Conservation (phyloP, 2,329 filamentous ascomycete genomes). For the Ilyonectria robusta region DNA sequence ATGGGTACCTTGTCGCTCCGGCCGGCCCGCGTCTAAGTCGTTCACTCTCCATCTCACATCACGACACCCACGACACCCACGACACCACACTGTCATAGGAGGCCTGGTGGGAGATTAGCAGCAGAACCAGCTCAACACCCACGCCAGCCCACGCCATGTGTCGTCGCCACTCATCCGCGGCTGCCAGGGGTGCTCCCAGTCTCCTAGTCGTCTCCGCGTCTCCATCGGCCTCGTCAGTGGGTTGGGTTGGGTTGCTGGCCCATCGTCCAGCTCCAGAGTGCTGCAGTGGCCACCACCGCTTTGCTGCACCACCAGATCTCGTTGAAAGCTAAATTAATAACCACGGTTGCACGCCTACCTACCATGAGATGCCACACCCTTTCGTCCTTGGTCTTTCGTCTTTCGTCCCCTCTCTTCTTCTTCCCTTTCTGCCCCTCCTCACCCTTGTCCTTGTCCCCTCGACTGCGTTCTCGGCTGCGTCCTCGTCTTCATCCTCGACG, state of each 20-base stretch:
- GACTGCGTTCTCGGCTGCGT: conserved; percentile 14
- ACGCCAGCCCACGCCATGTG: conserved; percentile 45
- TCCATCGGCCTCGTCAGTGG: conserved; percentile 29
- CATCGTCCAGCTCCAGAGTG: conserved; percentile 24
- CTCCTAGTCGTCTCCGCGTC: conserved; percentile 42
- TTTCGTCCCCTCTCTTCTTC: conserved; percentile 25
- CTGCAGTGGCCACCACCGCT: conserved; percentile 5
- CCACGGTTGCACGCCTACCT: conserved; percentile 29
- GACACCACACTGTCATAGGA: conserved; percentile 44
- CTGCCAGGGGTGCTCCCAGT: conserved; percentile 41
- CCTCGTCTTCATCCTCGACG: conserved; percentile 19
- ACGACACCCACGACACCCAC: conserved; percentile 33
- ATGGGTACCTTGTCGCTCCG: conserved; percentile 29
- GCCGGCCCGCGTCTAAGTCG: conserved; percentile 43
- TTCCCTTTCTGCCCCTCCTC: conserved; percentile 20
- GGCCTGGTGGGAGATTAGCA: conserved; percentile 45
- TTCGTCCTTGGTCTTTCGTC: conserved; percentile 6
- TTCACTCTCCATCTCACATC: conserved; percentile 40
- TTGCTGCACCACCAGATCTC: conserved; percentile 39
- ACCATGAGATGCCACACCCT: conserved; percentile 37
- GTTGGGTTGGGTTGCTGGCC: conserved; percentile 5
- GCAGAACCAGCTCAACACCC: conserved; percentile 37
- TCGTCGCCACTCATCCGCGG: conserved; percentile 39
- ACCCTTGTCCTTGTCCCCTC: conserved; percentile 1
- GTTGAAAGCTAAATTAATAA: conserved; percentile 35